Conservation (phyloP, 2,329 filamentous ascomycete species). For the Sphaceloma murrayae region DNA sequence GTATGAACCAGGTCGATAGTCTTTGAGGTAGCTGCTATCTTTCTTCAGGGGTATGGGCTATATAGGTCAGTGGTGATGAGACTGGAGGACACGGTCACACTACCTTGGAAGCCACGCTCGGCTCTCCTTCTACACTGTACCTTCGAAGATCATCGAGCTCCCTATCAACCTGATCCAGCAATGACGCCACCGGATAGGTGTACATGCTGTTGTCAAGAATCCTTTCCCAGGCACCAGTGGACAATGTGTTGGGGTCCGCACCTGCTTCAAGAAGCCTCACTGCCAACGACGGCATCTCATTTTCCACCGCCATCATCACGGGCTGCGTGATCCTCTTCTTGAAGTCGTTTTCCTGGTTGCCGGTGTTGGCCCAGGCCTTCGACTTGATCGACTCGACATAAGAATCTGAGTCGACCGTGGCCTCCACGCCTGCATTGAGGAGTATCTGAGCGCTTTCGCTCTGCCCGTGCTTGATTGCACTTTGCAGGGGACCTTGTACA, state of each 20-base stretch:
- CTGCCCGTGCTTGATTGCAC: conserved; percentile 49
- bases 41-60: conserved; percentile 31
- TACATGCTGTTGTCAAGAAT: background rate
- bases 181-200: conserved; percentile 15
- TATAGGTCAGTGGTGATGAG: background rate
- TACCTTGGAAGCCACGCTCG: conserved; percentile 16
- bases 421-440: conserved; percentile 52
- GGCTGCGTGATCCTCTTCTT: conserved; percentile 49
- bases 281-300: conserved; percentile 44
- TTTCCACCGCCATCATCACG: conserved; percentile 50
- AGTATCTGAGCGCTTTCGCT: conserved; percentile 48
- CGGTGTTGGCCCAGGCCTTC: background rate
- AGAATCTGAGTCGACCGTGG: conserved; percentile 50
- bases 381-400: conserved; percentile 45
- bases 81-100: background rate
- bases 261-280: conserved; percentile 44
- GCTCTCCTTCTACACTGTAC: conserved; percentile 31
- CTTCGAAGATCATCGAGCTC: conserved; percentile 43
- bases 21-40: conserved; percentile 42
- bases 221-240: conserved; percentile 2
- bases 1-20: conserved; percentile 49
- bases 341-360: conserved; percentile 1
- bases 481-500: conserved; percentile 45
- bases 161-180: conserved; percentile 52
- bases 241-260: conserved; percentile 26